Evolutionary conservation across 345 rosid genomes (phyloP), one percentile per base, ranked within the genome.

Genomic region (Chamaenerion angustifolium): DNA sequence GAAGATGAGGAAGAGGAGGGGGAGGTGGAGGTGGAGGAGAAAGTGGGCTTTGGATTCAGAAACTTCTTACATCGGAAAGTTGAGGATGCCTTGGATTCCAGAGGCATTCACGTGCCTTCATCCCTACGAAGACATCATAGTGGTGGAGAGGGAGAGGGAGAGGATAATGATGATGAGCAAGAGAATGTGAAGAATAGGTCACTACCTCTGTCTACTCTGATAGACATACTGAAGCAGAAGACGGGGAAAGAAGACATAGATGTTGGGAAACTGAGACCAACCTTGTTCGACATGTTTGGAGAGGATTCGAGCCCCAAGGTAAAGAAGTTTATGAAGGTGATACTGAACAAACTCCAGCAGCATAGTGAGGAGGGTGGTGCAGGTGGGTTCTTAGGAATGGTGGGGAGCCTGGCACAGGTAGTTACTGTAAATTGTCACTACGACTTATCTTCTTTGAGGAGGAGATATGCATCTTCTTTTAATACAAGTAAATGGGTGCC

Each of bases 251-350:
- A 86, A 25, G 82, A 82, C 52, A 75, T 92, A 37, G 75, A 83
- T 59, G 72, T 92, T 0, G 98, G 98, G 27, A 76, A 76, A 69
- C 74, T 92, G 54, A 70, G 96, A 66, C 95, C 98, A 6, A 74
- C 95, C 0, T 82, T 92, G 35, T 86, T 79, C 17, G 81, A 86
- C 53, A 58, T 75, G 21, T 92, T 92, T 43, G 96, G 98, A 23
- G 96, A 83, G 27, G 98, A 90, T 55, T 55, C 98, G 27, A 78
- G 87, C 49, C 96, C 98, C 43, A 86, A 92, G 65, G 85, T 86
- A 59, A 92, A 92, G 80, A 92, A 92, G 63, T 86, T 92, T 58
- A 87, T 92, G 98, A 83, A 87, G 45, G 76, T 87, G 47, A 65
- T 92, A 17, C 42, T 82, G 59, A 59, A 61, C 68, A 92, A 86